Conservation (phyloP, 2,329 filamentous ascomycete genomes). For the Arthrobotrys pseudoclavata region DNA sequence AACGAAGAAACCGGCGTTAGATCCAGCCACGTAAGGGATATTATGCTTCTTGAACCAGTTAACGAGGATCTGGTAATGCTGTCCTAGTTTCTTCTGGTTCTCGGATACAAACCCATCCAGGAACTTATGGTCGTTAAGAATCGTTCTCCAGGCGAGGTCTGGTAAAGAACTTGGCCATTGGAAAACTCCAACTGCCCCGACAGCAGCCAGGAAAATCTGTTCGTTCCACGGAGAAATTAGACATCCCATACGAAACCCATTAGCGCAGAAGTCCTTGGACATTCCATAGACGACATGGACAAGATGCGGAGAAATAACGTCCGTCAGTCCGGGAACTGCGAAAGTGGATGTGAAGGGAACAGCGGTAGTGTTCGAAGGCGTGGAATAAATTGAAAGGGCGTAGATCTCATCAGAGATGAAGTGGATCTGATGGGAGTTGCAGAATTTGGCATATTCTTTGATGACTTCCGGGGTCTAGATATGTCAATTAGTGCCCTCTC, state of each 20-base stretch:
- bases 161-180: slow-evolving; percentile 69
- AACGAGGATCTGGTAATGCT: slow-evolving; percentile 67
- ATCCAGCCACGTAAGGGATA: slow-evolving; percentile 69
- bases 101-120: slow-evolving; percentile 68
- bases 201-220: slow-evolving; percentile 65
- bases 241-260: slow-evolving; percentile 71
- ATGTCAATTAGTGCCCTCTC: neutral
- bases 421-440: slow-evolving; percentile 70
- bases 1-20: slow-evolving; percentile 73
- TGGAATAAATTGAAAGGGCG: slow-evolving; percentile 71
- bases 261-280: slow-evolving; percentile 72
- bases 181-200: slow-evolving; percentile 68
- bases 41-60: slow-evolving; percentile 66
- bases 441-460: slow-evolving; percentile 68
- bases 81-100: slow-evolving; percentile 67
- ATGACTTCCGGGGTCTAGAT: slow-evolving; percentile 62
- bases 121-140: slow-evolving; percentile 68
- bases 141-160: slow-evolving; percentile 66
- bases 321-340: slow-evolving; percentile 67
- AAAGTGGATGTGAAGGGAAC: slow-evolving; percentile 69
- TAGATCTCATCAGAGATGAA: slow-evolving; percentile 74
- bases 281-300: slow-evolving; percentile 71
- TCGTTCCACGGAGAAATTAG: slow-evolving; percentile 70
- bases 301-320: slow-evolving; percentile 65
- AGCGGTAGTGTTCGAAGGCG: slow-evolving; percentile 64